These are phyloP conservation scores for Psilocybe cyanescens DNA, from an alignment of 768 basidiomycete species.

Conservation along the genomic window DNA sequence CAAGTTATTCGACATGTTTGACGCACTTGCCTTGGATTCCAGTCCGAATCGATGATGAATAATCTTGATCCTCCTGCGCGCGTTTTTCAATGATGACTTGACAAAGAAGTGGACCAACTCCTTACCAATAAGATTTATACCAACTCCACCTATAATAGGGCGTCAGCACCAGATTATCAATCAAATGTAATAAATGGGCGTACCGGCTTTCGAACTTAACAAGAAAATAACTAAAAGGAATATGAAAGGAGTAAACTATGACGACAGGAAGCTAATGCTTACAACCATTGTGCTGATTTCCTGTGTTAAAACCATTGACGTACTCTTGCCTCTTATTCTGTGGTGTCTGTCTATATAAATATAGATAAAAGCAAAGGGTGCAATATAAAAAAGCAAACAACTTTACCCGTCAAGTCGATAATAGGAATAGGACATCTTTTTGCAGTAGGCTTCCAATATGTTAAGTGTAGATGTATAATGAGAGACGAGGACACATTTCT, in stretches of 20 bases:
- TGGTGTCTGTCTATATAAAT: constrained; percentile 64
- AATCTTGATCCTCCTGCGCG: constrained; percentile 75
- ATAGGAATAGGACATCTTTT: constrained; percentile 73
- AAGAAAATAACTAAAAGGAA: constrained; percentile 76
- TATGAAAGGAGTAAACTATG: neutral
- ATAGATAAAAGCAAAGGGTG: neutral
- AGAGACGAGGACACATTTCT: constrained; percentile 96
- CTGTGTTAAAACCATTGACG: constrained; percentile 88
- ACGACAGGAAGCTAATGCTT: constrained; percentile 21
- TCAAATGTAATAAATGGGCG: constrained; percentile 7
- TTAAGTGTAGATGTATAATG: constrained; percentile 96
- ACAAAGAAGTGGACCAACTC: neutral
- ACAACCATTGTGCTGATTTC: constrained; percentile 75
- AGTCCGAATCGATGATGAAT: constrained; percentile 88
- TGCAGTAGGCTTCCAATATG: constrained; percentile 86
- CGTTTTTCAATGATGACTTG: neutral
- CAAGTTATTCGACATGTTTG: neutral
- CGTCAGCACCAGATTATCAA: neutral
- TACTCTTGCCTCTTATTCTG: constrained; percentile 80
- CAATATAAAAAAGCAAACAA: neutral
- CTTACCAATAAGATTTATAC: constrained; percentile 86
- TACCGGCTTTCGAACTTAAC: constrained; percentile 86
- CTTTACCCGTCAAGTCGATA: constrained; percentile 86
- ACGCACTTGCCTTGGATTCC: constrained; percentile 79
- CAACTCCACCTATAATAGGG: constrained; percentile 71